Percentiles rank a stretch among this genome's conserved stretches.
phyloP scores from a whole-genome alignment of 805 yeast genomes.

The Candida argentea region DNA sequence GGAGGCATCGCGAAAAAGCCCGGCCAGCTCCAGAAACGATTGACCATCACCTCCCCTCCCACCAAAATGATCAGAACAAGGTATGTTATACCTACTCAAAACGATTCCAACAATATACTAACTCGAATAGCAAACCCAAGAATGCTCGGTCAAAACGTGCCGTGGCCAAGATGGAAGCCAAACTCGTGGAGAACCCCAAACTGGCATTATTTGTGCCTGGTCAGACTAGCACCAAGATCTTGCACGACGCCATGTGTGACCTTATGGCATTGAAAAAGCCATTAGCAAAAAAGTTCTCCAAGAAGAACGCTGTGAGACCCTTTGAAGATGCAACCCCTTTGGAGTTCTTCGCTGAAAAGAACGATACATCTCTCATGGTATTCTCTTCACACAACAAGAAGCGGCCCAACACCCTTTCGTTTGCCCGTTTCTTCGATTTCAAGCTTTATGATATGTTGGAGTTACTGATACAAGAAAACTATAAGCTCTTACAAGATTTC shows the following conservation, averaged over 20 bases:
- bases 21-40: too few species aligned
- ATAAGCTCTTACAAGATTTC: slow-evolving; percentile 70
- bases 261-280: slow-evolving; percentile 88
- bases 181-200: slow-evolving; percentile 81
- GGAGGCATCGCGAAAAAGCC: not conserved
- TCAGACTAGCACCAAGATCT: slow-evolving; percentile 59
- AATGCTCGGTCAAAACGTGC: slow-evolving; percentile 96
- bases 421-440: slow-evolving; percentile 81
- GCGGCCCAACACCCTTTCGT: slow-evolving; percentile 85
- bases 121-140: slow-evolving; percentile 79
- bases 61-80: too few species aligned
- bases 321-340: slow-evolving; percentile 81
- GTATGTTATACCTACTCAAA: too few species aligned
- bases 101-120: too few species aligned
- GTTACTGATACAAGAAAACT: slow-evolving; percentile 56
- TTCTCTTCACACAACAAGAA: slow-evolving; percentile 76
- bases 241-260: slow-evolving; percentile 87
- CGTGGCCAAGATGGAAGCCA: slow-evolving; percentile 77
- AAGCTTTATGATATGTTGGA: slow-evolving; percentile 93
- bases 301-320: slow-evolving; percentile 84
- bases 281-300: slow-evolving; percentile 71
- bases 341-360: slow-evolving; percentile 92
- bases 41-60: too few species aligned
- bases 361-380: slow-evolving; percentile 80
- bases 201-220: slow-evolving; percentile 91